phyloP scores from a whole-genome alignment of 148 eudicot genomes.

The Talinum fruticosum region DNA sequence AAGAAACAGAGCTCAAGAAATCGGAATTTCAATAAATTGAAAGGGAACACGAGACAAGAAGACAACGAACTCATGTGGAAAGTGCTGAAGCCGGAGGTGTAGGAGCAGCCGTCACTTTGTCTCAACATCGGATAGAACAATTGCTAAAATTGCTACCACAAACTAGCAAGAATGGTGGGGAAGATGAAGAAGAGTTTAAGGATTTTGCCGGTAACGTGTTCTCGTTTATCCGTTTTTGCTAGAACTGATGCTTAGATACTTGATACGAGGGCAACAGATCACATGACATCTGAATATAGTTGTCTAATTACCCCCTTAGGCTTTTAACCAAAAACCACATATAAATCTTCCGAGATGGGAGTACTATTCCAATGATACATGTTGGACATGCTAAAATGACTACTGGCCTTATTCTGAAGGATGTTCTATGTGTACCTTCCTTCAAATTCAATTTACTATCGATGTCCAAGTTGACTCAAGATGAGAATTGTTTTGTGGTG shows the following conservation, averaged over 20 bases:
- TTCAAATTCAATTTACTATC: too few relatives aligned
- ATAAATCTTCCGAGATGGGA: too few relatives aligned
- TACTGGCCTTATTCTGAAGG: neutral
- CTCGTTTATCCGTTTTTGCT: neutral
- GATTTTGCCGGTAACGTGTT: too few relatives aligned
- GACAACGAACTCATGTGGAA: too few relatives aligned
- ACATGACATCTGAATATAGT: neutral
- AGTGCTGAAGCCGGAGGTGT: neutral
- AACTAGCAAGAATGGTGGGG: too few relatives aligned
- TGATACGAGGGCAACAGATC: conserved; percentile 1
- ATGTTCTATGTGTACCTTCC: neutral
- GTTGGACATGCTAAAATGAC: neutral
- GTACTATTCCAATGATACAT: neutral
- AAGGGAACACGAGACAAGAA: too few relatives aligned
- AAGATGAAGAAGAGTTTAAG: too few relatives aligned
- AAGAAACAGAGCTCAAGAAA: too few relatives aligned
- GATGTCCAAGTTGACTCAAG: neutral
- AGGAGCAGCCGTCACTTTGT: too few relatives aligned
- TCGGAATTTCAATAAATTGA: too few relatives aligned
- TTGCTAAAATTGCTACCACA: too few relatives aligned
- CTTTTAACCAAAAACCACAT: neutral
- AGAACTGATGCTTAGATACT: neutral
- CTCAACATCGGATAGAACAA: neutral
- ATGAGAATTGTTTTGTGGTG: neutral
- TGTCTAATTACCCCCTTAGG: neutral